Evolutionary conservation across 2,329 filamentous ascomycete genomes (phyloP).

Genomic region (Davidsoniella eucalypti): DNA sequence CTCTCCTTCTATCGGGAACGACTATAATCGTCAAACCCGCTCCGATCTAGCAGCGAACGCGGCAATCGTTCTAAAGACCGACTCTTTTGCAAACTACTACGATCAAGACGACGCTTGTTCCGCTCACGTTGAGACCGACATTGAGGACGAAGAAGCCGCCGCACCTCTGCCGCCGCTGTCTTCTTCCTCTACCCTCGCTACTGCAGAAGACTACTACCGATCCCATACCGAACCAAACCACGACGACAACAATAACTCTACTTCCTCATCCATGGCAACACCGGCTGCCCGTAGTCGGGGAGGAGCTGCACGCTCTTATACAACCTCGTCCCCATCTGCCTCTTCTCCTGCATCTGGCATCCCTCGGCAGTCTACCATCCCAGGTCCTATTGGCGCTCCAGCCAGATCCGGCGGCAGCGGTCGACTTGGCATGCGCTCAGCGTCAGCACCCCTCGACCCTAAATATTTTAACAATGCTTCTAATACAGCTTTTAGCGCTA

Average conservation of each 20-base stretch:
- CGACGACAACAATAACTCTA: background rate
- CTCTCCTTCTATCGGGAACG: background rate
- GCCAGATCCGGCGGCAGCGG: background rate
- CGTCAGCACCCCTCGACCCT: slow-evolving; percentile 10
- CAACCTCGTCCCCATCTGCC: no score
- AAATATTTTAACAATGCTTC: slow-evolving; percentile 2
- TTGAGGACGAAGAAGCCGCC: slow-evolving; percentile 5
- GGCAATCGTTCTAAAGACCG: background rate
- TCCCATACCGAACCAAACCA: background rate
- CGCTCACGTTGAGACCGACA: background rate
- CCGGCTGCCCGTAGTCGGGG: background rate
- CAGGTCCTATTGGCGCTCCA: slow-evolving; percentile 4
- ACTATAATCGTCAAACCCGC: no score
- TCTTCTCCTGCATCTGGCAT: background rate
- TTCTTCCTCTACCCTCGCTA: background rate
- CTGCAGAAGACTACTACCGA: background rate
- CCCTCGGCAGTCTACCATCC: slow-evolving; percentile 9
- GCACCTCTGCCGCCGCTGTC: no score
- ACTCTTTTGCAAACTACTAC: background rate
- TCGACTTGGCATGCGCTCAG: slow-evolving; percentile 5
- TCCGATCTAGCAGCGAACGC: no score
- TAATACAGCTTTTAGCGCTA: background rate
- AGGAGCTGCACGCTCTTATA: no score
- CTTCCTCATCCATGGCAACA: background rate
- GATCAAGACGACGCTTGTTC: background rate